Conservation (phyloP, 2,329 filamentous ascomycete species). For the Ceratocystis colombiana region DNA sequence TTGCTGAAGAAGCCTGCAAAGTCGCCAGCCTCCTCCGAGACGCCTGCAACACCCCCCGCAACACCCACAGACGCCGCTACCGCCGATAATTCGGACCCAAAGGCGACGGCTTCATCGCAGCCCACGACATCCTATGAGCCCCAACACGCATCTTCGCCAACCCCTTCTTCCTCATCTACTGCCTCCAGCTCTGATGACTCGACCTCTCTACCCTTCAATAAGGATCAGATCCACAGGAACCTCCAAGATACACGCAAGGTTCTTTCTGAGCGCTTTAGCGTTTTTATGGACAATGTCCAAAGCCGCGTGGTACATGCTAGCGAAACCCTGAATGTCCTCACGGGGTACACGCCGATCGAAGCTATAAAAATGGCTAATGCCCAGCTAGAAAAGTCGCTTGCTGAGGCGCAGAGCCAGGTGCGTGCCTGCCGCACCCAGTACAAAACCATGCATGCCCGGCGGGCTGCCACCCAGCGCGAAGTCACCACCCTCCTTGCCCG, state of each 20-base stretch:
- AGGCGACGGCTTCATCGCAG: conserved; percentile 17
- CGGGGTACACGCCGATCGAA: conserved; percentile 88
- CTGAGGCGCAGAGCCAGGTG: conserved; percentile 53
- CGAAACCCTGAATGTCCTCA: conserved; percentile 84
- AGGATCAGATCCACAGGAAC: conserved; percentile 32
- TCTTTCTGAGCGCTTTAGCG: conserved; percentile 42
- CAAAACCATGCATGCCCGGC: conserved; percentile 70
- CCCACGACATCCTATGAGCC: conserved; percentile 18
- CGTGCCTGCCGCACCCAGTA: conserved; percentile 64
- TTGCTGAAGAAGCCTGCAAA: conserved; percentile 18
- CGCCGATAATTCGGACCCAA: conserved; percentile 26
- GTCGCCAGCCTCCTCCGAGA: background rate
- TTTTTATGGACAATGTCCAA: conserved; percentile 82
- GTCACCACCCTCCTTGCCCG: conserved; percentile 87
- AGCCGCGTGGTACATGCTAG: conserved; percentile 74
- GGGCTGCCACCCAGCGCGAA: conserved; percentile 85
- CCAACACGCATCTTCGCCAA: background rate
- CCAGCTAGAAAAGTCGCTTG: conserved; percentile 50
- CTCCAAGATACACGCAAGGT: conserved; percentile 31
- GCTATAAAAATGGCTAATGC: conserved; percentile 70
- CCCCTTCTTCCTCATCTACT: conserved; percentile 16
- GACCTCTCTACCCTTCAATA: conserved; percentile 32
- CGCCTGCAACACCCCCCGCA: background rate
- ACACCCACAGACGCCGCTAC: conserved; percentile 11
- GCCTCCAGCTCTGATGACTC: conserved; percentile 24